A percentile compares a stretch with the other conserved stretches of the same genome.
Conservation (phyloP, 768 basidiomycete genomes). For the Rhodotorula taiwanensis region DNA sequence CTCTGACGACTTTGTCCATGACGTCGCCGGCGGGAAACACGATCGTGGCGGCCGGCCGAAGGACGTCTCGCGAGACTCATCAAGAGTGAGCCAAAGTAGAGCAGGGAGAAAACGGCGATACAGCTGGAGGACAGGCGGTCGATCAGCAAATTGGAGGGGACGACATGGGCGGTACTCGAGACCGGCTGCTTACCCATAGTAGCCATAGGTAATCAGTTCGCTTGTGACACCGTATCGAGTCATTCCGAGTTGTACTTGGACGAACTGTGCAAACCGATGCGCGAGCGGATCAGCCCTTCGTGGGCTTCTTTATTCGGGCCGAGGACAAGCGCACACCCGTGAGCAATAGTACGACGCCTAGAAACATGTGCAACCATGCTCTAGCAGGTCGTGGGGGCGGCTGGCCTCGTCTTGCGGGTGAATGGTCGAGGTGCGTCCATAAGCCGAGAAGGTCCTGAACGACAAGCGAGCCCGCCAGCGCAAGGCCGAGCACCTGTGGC, state of each 20-base stretch:
- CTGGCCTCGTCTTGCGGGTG: neutral
- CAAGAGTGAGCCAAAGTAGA: neutral
- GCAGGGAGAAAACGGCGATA: neutral
- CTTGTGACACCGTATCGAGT: constrained; percentile 1
- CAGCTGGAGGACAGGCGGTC: neutral
- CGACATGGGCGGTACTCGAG: too few relatives aligned
- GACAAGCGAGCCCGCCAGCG: neutral
- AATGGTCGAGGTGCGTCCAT: constrained; percentile 5
- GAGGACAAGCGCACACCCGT: constrained; percentile 5
- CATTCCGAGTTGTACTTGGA: constrained; percentile 19
- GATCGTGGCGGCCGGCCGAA: neutral
- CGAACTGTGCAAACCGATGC: neutral
- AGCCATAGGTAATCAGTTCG: neutral
- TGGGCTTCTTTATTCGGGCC: too few relatives aligned
- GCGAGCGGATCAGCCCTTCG: neutral
- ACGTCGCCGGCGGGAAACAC: too few relatives aligned
- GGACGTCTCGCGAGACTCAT: neutral
- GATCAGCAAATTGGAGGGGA: too few relatives aligned
- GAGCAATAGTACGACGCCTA: constrained; percentile 10
- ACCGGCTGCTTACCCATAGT: constrained; percentile 6
- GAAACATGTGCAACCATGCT: constrained; percentile 16
- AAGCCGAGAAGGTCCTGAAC: constrained; percentile 11
- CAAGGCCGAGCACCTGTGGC: constrained; percentile 12
- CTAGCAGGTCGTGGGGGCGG: neutral
- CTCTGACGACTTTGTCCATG: too few relatives aligned